Conservation (phyloP, 805 yeast genomes). For the Kluyveromyces siamensis region DNA sequence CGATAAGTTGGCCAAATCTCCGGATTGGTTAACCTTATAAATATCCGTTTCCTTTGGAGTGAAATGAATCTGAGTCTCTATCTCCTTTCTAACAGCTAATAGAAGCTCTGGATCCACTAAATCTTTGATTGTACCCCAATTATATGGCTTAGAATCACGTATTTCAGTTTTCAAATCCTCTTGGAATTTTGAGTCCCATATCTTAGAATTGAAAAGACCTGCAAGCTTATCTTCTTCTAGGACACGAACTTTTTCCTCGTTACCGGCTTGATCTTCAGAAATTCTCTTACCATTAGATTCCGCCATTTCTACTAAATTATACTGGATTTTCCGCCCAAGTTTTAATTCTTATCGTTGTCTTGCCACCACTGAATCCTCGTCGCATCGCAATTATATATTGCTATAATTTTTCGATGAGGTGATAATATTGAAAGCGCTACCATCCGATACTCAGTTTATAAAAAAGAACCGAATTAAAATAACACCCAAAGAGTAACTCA, state of each 20-base stretch:
- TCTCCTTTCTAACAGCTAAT: conserved; percentile 75
- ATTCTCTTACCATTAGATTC: not conserved
- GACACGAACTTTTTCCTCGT: not conserved
- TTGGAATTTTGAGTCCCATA: conserved; percentile 38
- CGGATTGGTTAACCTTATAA: conserved; percentile 84
- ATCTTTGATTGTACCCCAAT: conserved; percentile 78
- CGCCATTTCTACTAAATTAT: not conserved
- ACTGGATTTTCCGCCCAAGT: not conserved
- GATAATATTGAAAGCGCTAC: not conserved
- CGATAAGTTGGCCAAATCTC: conserved; percentile 83
- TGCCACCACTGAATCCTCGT: not conserved
- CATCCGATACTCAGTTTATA: not conserved
- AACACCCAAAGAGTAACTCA: too few species aligned
- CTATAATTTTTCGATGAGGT: not conserved
- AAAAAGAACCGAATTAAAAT: too few species aligned
- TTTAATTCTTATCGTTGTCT: too few species aligned
- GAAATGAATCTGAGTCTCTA: conserved; percentile 74
- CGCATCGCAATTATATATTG: not conserved
- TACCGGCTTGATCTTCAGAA: not conserved
- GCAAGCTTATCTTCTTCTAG: conserved; percentile 28
- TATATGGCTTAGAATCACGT: conserved; percentile 60
- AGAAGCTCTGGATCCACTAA: conserved; percentile 70
- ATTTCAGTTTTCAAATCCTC: conserved; percentile 36
- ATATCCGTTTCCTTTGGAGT: conserved; percentile 96
- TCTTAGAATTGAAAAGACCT: conserved; percentile 37